phyloP scores from a whole-genome alignment of 257 asterid species.

The Plectranthus barbatus region DNA sequence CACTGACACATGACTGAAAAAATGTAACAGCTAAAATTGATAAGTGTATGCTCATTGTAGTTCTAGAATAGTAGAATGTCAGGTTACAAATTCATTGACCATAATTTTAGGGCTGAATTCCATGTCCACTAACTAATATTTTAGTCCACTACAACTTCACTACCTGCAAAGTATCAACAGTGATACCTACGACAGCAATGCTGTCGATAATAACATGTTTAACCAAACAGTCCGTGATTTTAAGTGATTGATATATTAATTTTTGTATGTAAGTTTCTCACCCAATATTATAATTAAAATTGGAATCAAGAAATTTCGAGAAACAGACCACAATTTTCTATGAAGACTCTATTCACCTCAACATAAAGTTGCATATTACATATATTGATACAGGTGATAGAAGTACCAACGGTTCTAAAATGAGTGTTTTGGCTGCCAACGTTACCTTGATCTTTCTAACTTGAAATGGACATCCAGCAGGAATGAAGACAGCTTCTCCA shows the following conservation, averaged over 20 bases:
- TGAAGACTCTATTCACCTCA: too few species aligned
- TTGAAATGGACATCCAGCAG: constrained; percentile 99
- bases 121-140: background rate
- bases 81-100: background rate
- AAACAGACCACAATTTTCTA: background rate
- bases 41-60: constrained; percentile 5
- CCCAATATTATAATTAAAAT: background rate
- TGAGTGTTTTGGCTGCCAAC: background rate
- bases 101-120: background rate
- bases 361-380: constrained; percentile 1
- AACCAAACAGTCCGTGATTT: background rate
- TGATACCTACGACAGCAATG: background rate
- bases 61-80: background rate
- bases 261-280: background rate
- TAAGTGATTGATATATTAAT: background rate
- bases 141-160: background rate
- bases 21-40: constrained; percentile 11
- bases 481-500: constrained; percentile 92
- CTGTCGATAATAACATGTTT: background rate
- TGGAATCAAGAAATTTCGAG: background rate
- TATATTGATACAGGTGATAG: background rate
- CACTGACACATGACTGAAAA: constrained; percentile 71
- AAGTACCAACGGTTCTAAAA: background rate
- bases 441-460: constrained; percentile 67
- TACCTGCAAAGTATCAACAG: background rate